These are phyloP conservation scores for Penicillium occitanis DNA, from an alignment of 2,329 filamentous ascomycete species.

Conservation along the genomic window DNA sequence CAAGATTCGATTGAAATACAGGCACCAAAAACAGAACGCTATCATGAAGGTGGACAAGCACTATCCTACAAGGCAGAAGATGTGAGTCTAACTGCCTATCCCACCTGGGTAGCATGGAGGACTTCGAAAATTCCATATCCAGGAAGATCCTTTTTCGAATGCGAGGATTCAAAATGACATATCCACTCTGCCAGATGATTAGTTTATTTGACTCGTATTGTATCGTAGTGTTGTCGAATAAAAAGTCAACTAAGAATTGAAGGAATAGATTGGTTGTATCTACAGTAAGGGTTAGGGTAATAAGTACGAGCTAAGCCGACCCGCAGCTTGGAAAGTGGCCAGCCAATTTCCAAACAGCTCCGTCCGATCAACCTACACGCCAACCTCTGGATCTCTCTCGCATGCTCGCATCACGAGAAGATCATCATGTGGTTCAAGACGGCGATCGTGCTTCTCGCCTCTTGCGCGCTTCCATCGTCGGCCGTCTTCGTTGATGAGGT, in stretches of 20 bases:
- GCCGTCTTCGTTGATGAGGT: conserved; percentile 90
- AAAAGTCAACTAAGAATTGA: neutral
- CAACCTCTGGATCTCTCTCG: conserved; percentile 23
- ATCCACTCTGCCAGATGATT: neutral
- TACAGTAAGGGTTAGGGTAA: neutral
- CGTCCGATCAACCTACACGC: neutral
- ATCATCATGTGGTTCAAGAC: conserved; percentile 44
- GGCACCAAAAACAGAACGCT: neutral
- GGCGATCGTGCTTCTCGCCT: conserved; percentile 41
- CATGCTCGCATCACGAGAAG: conserved; percentile 34
- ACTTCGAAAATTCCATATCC: neutral
- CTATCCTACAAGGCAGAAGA: neutral
- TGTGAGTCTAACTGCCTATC: neutral
- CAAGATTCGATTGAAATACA: neutral
- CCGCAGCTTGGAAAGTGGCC: conserved; percentile 3
- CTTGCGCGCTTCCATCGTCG: conserved; percentile 52
- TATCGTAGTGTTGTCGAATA: neutral
- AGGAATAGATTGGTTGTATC: neutral
- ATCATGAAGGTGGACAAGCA: neutral
- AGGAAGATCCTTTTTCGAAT: neutral
- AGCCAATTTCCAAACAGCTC: neutral
- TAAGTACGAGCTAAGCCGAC: neutral
- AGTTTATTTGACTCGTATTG: neutral
- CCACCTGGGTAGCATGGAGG: neutral
- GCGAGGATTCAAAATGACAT: neutral